Base-by-base conservation (phyloP, 495 filamentous ascomycete species). In the Penicillium fimorum region DNA sequence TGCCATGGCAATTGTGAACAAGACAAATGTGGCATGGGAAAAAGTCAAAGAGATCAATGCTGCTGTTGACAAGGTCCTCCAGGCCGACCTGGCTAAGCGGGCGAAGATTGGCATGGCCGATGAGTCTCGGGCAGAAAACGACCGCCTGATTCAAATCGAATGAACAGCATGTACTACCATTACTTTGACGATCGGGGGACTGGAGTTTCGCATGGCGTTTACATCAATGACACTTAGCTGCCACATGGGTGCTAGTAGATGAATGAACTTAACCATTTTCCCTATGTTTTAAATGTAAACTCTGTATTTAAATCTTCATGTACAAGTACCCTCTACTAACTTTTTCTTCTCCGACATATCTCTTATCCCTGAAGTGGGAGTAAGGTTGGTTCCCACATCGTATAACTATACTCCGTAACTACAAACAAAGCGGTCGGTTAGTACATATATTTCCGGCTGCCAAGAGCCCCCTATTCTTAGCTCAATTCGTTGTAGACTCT, bases 121-220 rank as follows among this genome's bases (percentile, higher is more conserved):
- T 43, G 84, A 93, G 72, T 73, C 94, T 52, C 87, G 85, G 61
- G 91, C 95, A 7, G 90, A 92, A 60, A 97, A 97, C 74, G 91
- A 79, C 58, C 70, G 79, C 50, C 65, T 56, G 65, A 46, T 56
- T 44, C 38, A 30, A 56, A 37, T 24, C 33, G 53, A 55, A 22
- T 48, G 25, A 44, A 48, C 44, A 38, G 45, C 49, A 46, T 68
- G 58, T 68, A 68, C 58, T 52, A 65, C 32, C 59, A 65, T 42
- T 62, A 51, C 48, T 40, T 63, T 68, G 43, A 68, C 40, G 65
- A 68, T 48, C 57, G 22, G 57, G 64, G 59, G 53, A 58, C 33
- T 57, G 65, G 65, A 63, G 65, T 63, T 66, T 42, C 37, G 51
- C 50, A 52, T 52, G 38, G 50, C 50, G 35, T 52, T 52, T 52